Conservation (phyloP, 495 filamentous ascomycete species). For the Penicillium paradoxum region DNA sequence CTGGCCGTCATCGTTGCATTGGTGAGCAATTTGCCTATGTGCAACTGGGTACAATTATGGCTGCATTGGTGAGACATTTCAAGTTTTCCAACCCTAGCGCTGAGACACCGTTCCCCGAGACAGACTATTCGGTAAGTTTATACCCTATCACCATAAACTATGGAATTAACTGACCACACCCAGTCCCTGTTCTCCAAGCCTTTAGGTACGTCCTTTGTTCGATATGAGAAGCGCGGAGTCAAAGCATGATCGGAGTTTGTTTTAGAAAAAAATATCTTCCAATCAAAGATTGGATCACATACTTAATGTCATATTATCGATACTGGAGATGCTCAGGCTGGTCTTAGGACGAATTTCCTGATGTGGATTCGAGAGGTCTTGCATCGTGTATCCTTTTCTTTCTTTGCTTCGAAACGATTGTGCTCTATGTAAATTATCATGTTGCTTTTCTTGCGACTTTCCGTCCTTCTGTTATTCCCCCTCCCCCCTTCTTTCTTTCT, state of each 20-base stretch:
- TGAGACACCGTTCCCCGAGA: constrained; percentile 36
- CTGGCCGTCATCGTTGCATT: constrained; percentile 53
- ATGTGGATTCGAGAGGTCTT: not conserved
- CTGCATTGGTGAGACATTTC: constrained; percentile 44
- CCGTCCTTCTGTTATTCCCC: too few relatives aligned
- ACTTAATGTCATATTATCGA: constrained; percentile 2
- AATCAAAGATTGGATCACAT: not conserved
- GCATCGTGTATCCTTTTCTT: not conserved
- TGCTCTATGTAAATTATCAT: constrained; percentile 24
- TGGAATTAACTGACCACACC: constrained; percentile 8
- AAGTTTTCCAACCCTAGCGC: constrained; percentile 34
- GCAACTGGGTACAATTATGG: constrained; percentile 45
- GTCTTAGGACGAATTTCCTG: not conserved
- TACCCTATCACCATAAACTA: not conserved
- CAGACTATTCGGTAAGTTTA: constrained; percentile 46
- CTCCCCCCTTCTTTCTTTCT: too few relatives aligned
- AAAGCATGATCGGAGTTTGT: constrained; percentile 26
- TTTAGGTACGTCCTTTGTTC: constrained; percentile 36
- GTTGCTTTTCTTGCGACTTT: not conserved
- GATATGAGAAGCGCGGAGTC: constrained; percentile 38
- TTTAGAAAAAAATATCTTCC: constrained; percentile 4
- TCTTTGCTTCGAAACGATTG: constrained; percentile 9
- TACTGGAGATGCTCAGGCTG: not conserved
- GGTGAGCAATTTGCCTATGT: constrained; percentile 55
- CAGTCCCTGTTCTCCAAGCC: constrained; percentile 52